Percentiles rank a stretch among this genome's conserved stretches.
Conservation (phyloP, 306 rosid genomes). For the Sphenostylis stenocarpa region DNA sequence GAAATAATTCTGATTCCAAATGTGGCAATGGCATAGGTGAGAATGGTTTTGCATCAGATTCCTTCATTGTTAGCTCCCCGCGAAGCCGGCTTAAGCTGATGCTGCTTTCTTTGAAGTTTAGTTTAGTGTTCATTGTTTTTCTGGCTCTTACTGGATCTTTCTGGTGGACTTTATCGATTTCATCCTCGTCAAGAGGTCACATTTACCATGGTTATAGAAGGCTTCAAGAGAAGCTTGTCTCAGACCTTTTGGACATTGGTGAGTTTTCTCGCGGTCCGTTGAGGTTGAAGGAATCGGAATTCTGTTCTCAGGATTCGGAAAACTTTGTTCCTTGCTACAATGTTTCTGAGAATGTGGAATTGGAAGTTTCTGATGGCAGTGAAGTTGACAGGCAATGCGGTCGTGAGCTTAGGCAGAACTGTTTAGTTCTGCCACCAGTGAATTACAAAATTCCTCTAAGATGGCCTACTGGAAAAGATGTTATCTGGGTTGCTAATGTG, state of each 20-base stretch:
- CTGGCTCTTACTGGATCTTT: conserved; percentile 92
- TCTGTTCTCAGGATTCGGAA: conserved; percentile 70
- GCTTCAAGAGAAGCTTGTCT: conserved; percentile 86
- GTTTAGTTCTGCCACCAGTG: conserved; percentile 77
- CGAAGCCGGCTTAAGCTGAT: conserved; percentile 65
- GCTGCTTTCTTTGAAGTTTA: conserved; percentile 69
- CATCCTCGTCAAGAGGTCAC: conserved; percentile 74
- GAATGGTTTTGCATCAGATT: conserved; percentile 77
- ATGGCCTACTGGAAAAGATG: conserved; percentile 99
- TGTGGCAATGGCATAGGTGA: conserved; percentile 43
- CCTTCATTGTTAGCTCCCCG: conserved; percentile 54
- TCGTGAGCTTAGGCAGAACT: conserved; percentile 55
- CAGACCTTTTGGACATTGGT: conserved; percentile 84
- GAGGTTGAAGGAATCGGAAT: conserved; percentile 73
- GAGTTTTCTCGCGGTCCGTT: conserved; percentile 80
- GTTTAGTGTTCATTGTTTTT: conserved; percentile 65
- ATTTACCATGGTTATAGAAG: conserved; percentile 86
- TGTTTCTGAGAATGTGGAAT: conserved; percentile 54
- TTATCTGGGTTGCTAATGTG: conserved; percentile 91
- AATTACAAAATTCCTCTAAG: conserved; percentile 90
- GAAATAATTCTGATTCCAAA: conserved; percentile 62
- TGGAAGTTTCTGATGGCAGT: conserved; percentile 48
- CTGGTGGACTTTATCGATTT: conserved; percentile 92
- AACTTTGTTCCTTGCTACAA: conserved; percentile 89
- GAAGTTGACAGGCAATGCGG: conserved; percentile 64